Base-by-base conservation (phyloP, 371 early-diverging fungal genomes). In the Zopfochytrium polystomum region DNA sequence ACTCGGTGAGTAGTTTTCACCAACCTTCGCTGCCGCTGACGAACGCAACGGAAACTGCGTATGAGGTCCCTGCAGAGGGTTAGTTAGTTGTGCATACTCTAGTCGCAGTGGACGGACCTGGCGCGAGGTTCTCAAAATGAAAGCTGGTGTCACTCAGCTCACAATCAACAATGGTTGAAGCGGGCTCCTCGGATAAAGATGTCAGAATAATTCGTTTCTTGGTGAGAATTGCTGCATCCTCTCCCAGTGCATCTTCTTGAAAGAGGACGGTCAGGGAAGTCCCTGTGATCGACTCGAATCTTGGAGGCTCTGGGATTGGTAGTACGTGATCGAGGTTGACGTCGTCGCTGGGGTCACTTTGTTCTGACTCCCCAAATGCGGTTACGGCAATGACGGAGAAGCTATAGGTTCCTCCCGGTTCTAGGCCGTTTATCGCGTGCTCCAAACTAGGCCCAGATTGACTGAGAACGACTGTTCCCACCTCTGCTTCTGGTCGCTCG, bases 321-420 rank as follows among this genome's bases (percentile, higher is more conserved):
- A 32, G 15, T 25, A n/a, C 23, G 51, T 51, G 51, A 76, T 72
- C 67, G 3, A 76, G 29, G 30, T 60, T 51, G 30, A 73, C 56
- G 42, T 60, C 57, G 13, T 73, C 70, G 38, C 76, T 76, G 42
- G 44, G 33, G 32, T 70, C 77, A 48, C 74, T 73, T 3, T 23
- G 2, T 15, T 58, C 46, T 20, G 72, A 71, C 38, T 63, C 70
- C 5, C 72, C 72, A n/a, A 22, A 35, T 5, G n/a, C 35, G 46
- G 64, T 72, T 13, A 42, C 31, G 5, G 66, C 67, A 20, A 51
- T 34, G 18, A 73, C 67, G 7, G 31, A n/a, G 46, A 76, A 71
- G 30, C 45, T 18, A 55, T 67, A 76, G 13, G 62, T 55, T 0
- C 44, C 35, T 1, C 67, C 67, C 1, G 65, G 64, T n/a, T 63